phyloP scores from a whole-genome alignment of 2,329 filamentous ascomycete species.

The Colletotrichum incanum region DNA sequence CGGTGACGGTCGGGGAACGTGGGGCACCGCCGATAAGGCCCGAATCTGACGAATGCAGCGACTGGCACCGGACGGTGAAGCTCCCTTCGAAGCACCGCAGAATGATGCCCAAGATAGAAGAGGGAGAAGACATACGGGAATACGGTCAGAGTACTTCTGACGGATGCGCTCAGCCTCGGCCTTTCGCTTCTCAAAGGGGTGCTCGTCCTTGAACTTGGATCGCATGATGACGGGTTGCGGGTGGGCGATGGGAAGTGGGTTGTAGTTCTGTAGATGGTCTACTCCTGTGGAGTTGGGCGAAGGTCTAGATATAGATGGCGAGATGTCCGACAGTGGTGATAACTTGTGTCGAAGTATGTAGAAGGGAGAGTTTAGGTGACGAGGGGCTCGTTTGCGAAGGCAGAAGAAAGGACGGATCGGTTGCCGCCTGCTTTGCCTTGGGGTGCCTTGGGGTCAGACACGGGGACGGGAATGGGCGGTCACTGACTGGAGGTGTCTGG shows the following conservation, averaged over 20 bases:
- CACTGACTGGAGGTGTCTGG: constrained; percentile 36
- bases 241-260: constrained; percentile 41
- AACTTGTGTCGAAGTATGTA: constrained; percentile 43
- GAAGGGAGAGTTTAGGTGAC: constrained; percentile 41
- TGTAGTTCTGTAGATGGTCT: constrained; percentile 40
- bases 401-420: constrained; percentile 35
- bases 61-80: constrained; percentile 2
- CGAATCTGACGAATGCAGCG: constrained; percentile 31
- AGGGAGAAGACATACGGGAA: constrained; percentile 79
- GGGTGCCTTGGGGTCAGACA: constrained; percentile 38
- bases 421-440: constrained; percentile 41
- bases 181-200: constrained; percentile 99
- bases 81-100: neutral
- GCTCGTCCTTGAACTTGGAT: constrained; percentile 99
- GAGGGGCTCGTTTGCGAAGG: constrained; percentile 43
- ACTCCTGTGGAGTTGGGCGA: constrained; percentile 33
- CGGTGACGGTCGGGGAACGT: constrained; percentile 41
- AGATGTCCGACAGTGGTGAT: constrained; percentile 36
- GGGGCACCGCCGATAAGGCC: constrained; percentile 34
- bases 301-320: constrained; percentile 40
- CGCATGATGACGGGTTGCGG: constrained; percentile 78
- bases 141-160: constrained; percentile 98
- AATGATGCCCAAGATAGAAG: neutral
- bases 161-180: constrained; percentile 99
- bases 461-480: constrained; percentile 44